Conservation (phyloP, 2,329 filamentous ascomycete genomes). For the Diaporthe caulivora region DNA sequence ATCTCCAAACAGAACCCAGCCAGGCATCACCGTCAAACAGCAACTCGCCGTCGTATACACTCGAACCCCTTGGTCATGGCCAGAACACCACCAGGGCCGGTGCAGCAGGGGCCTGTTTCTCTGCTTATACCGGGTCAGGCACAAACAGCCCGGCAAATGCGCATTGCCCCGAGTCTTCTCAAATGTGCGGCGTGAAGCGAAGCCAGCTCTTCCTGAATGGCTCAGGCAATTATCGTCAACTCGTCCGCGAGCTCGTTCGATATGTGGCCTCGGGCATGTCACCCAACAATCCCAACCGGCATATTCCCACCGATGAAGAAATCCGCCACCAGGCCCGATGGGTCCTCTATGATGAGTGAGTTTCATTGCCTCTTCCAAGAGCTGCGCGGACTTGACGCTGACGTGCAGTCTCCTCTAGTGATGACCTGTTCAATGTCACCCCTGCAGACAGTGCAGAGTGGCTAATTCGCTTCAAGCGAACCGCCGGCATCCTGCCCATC, state of each 20-base stretch:
- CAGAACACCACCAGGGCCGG: neutral
- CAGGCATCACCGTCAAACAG: slow-evolving; percentile 38
- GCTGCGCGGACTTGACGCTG: neutral
- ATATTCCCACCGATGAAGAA: slow-evolving; percentile 71
- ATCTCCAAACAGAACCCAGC: slow-evolving; percentile 48
- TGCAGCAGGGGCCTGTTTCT: neutral
- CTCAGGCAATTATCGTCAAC: slow-evolving; percentile 69
- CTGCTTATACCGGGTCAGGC: neutral
- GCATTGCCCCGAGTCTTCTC: slow-evolving; percentile 5
- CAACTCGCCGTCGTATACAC: slow-evolving; percentile 37
- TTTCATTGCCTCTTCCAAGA: slow-evolving; percentile 31
- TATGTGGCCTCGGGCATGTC: slow-evolving; percentile 68
- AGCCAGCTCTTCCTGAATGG: slow-evolving; percentile 66
- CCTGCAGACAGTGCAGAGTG: slow-evolving; percentile 74
- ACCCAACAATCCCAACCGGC: slow-evolving; percentile 69
- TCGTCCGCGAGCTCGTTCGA: slow-evolving; percentile 65
- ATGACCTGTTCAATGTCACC: slow-evolving; percentile 75
- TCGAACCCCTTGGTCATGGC: neutral
- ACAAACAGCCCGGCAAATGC: slow-evolving; percentile 9
- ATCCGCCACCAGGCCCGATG: slow-evolving; percentile 74
- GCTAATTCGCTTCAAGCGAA: slow-evolving; percentile 72
- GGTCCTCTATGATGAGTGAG: slow-evolving; percentile 73
- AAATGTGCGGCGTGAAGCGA: neutral
- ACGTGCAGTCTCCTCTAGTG: slow-evolving; percentile 51
- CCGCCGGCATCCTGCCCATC: slow-evolving; percentile 63